Conservation (phyloP, 441 rosid species). For the Populus hybrid region DNA sequence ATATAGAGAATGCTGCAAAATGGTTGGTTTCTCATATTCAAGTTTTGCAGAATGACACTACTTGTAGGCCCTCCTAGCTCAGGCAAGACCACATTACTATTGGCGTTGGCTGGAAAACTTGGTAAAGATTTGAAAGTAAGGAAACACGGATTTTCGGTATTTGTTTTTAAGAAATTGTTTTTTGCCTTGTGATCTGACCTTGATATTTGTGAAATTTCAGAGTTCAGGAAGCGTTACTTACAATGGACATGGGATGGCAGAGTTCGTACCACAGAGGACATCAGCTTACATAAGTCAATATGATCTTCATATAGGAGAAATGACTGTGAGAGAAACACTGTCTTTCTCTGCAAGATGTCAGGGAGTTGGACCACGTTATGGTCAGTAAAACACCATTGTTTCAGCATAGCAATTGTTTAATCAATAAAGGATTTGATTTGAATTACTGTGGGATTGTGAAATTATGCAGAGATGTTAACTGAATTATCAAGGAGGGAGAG, state of each 20-base stretch:
- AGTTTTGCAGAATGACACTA: slow-evolving; percentile 50
- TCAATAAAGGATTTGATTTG: background rate
- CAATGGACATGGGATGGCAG: too few relatives aligned
- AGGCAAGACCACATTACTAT: slow-evolving; percentile 59
- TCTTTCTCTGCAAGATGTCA: slow-evolving; percentile 69
- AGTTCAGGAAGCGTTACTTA: too few relatives aligned
- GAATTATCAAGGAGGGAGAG: slow-evolving; percentile 64
- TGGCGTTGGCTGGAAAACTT: slow-evolving; percentile 62
- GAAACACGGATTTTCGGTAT: background rate
- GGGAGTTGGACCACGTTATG: slow-evolving; percentile 61
- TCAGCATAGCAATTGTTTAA: background rate
- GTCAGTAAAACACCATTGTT: slow-evolving; percentile 21
- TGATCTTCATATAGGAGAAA: slow-evolving; percentile 67
- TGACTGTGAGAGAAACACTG: slow-evolving; percentile 70
- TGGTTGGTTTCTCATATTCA: background rate
- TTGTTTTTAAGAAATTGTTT: background rate
- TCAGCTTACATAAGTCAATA: slow-evolving; percentile 64
- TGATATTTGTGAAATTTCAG: too few relatives aligned
- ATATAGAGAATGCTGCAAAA: background rate
- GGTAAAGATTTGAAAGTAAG: slow-evolving; percentile 52
- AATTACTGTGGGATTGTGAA: background rate
- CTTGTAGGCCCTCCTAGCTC: slow-evolving; percentile 66
- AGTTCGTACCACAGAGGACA: too few relatives aligned
- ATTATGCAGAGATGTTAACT: slow-evolving; percentile 43
- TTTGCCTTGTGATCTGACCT: background rate